Conservation (phyloP, 352 stramenopile genomes). For the Globisporangium acanthophoron region DNA sequence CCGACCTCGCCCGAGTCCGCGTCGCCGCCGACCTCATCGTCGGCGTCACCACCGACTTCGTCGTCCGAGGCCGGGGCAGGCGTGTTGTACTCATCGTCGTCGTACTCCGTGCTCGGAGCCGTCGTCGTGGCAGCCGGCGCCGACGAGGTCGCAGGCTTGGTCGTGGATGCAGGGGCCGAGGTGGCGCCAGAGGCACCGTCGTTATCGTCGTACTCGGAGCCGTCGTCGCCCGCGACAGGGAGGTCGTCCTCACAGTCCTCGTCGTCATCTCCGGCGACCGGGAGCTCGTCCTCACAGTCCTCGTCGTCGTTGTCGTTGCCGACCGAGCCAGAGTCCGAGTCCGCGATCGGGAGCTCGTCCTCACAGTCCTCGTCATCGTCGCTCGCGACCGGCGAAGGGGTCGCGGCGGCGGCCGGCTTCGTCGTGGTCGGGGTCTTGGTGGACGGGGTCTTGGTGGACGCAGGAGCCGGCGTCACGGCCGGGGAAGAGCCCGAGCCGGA, state of each 20-base stretch:
- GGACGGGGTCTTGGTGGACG: background rate
- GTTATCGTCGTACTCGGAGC: too few relatives aligned
- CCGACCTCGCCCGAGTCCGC: slow-evolving; percentile 5
- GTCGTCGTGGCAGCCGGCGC: slow-evolving; percentile 1
- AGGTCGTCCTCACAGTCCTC: slow-evolving; percentile 12
- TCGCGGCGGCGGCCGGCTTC: slow-evolving; percentile 6
- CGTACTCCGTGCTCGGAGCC: slow-evolving; percentile 4
- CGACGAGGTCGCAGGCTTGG: background rate
- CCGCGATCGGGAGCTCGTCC: slow-evolving; percentile 8
- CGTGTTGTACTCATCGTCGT: slow-evolving; percentile 9
- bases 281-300: slow-evolving; percentile 13
- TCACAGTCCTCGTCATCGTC: slow-evolving; percentile 10
- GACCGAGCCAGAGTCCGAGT: too few relatives aligned
- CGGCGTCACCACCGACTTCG: slow-evolving; percentile 7
- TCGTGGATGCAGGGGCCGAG: background rate
- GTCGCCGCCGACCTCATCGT: slow-evolving; percentile 2
- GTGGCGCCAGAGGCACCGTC: background rate
- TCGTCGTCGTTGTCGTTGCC: slow-evolving; percentile 8
- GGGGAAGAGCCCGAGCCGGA: slow-evolving; percentile 3
- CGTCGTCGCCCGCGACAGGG: slow-evolving; percentile 3
- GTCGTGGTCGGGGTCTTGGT: slow-evolving; percentile 6
- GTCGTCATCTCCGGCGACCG: slow-evolving; percentile 2
- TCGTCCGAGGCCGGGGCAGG: slow-evolving; percentile 6
- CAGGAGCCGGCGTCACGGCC: background rate
- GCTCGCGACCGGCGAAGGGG: background rate